A percentile compares a stretch with the other conserved stretches of the same genome.
Conservation (phyloP, 805 yeast species). For the Saturnispora quitensis region DNA sequence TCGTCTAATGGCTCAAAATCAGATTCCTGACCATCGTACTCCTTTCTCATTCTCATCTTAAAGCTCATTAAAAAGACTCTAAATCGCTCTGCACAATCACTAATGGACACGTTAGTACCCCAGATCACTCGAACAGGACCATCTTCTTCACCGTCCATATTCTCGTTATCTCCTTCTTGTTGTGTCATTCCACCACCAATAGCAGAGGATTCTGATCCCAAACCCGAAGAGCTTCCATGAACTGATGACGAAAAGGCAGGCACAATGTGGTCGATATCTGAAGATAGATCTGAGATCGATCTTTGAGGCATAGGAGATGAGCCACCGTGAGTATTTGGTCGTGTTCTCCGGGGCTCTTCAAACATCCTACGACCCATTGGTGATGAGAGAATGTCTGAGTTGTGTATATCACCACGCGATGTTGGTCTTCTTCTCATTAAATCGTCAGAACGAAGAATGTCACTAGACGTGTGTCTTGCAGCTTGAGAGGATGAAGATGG, state of each 20-base stretch:
- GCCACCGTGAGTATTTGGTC: constrained; percentile 5
- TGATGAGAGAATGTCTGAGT: constrained; percentile 58
- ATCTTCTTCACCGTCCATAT: constrained; percentile 21
- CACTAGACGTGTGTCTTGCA: constrained; percentile 30
- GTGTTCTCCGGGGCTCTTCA: constrained; percentile 28
- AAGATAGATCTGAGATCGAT: constrained; percentile 1
- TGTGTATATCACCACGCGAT: constrained; percentile 71
- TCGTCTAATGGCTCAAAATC: constrained; percentile 49
- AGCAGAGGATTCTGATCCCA: constrained; percentile 5
- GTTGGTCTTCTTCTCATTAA: constrained; percentile 37
- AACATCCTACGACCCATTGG: constrained; percentile 58
- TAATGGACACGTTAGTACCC: constrained; percentile 96
- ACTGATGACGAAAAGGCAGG: constrained; percentile 15
- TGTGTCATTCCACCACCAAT: background rate
- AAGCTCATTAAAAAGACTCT: constrained; percentile 78
- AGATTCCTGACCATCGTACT: constrained; percentile 32
- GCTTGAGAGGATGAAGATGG: constrained; percentile 35
- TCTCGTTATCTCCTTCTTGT: background rate
- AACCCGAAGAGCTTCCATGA: constrained; percentile 1
- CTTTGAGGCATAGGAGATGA: constrained; percentile 3
- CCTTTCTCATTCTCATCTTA: constrained; percentile 63
- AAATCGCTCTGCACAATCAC: constrained; percentile 73
- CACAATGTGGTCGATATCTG: constrained; percentile 14
- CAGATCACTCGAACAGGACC: constrained; percentile 90
- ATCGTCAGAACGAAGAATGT: constrained; percentile 30